phyloP scores from a whole-genome alignment of 139 green algal species.

The Prasinococcaceae sp. region DNA sequence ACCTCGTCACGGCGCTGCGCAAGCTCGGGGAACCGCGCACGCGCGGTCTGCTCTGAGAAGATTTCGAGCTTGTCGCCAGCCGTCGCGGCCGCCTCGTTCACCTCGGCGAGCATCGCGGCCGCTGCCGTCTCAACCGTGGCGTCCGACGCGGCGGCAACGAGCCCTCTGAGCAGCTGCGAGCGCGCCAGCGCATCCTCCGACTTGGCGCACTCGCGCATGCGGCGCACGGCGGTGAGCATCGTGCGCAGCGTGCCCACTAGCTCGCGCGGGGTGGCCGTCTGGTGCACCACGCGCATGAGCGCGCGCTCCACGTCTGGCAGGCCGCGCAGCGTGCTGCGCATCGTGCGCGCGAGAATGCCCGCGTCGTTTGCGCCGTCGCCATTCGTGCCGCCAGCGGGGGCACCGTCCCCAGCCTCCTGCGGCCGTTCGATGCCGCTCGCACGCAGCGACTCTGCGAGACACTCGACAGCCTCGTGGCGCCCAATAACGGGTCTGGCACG shows the following conservation, averaged over 20 bases:
- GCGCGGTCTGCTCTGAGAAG: slow-evolving; percentile 14
- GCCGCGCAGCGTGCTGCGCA: slow-evolving; percentile 11
- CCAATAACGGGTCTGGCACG: too few species aligned
- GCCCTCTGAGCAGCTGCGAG: slow-evolving; percentile 5
- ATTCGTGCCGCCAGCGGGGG: too few species aligned
- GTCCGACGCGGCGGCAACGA: slow-evolving; percentile 8
- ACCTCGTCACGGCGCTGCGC: slow-evolving; percentile 13
- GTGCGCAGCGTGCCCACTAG: slow-evolving; percentile 31
- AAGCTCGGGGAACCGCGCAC: slow-evolving; percentile 30
- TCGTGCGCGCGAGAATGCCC: too few species aligned
- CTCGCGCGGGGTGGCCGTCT: slow-evolving; percentile 57
- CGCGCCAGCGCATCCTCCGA: background rate
- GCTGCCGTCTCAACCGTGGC: slow-evolving; percentile 19
- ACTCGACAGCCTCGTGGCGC: too few species aligned
- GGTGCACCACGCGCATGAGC: slow-evolving; percentile 50
- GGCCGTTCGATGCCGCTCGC: too few species aligned
- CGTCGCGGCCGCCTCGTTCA: slow-evolving; percentile 33
- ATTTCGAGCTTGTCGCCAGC: slow-evolving; percentile 27
- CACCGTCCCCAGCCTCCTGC: too few species aligned
- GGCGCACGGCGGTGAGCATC: background rate
- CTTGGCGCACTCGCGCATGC: background rate
- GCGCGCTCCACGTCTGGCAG: slow-evolving; percentile 61
- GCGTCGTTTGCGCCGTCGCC: too few species aligned
- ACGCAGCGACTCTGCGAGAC: too few species aligned
- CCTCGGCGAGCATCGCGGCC: slow-evolving; percentile 17